A percentile compares a stretch with the other conserved stretches of the same genome.
Conservation (phyloP, 768 basidiomycete genomes). For the Leccinum longicurvipes region DNA sequence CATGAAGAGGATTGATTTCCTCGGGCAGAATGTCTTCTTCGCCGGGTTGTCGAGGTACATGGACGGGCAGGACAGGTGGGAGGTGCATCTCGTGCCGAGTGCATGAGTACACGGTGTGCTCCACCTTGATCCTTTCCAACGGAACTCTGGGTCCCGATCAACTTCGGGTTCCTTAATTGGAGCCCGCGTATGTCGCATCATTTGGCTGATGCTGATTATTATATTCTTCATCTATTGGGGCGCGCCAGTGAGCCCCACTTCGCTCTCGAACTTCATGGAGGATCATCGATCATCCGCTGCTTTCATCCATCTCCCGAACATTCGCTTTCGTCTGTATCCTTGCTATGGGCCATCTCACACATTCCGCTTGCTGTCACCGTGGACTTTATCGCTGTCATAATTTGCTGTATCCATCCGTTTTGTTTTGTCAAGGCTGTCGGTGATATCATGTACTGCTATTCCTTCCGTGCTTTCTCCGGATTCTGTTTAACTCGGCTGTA, state of each 20-base stretch:
- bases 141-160: conserved; percentile 11
- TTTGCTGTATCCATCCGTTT: conserved; percentile 15
- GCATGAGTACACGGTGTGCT: conserved; percentile 7
- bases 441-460: neutral
- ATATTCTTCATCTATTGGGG: conserved; percentile 19
- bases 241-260: neutral
- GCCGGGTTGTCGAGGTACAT: conserved; percentile 28
- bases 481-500: neutral
- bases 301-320: neutral
- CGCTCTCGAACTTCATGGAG: conserved; percentile 15
- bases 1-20: conserved; percentile 38
- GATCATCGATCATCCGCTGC: conserved; percentile 10
- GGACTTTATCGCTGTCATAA: conserved; percentile 3
- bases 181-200: conserved; percentile 3
- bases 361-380: conserved; percentile 5
- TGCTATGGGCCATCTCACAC: conserved; percentile 6
- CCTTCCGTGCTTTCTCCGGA: neutral
- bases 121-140: neutral
- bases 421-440: neutral
- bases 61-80: conserved; percentile 29
- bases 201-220: conserved; percentile 4
- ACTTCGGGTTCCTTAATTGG: conserved; percentile 12
- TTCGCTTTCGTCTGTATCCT: conserved; percentile 12
- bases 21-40: conserved; percentile 31
- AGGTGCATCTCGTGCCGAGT: conserved; percentile 22